Conservation (phyloP, 768 basidiomycete species). For the Leccinum longicurvipes region DNA sequence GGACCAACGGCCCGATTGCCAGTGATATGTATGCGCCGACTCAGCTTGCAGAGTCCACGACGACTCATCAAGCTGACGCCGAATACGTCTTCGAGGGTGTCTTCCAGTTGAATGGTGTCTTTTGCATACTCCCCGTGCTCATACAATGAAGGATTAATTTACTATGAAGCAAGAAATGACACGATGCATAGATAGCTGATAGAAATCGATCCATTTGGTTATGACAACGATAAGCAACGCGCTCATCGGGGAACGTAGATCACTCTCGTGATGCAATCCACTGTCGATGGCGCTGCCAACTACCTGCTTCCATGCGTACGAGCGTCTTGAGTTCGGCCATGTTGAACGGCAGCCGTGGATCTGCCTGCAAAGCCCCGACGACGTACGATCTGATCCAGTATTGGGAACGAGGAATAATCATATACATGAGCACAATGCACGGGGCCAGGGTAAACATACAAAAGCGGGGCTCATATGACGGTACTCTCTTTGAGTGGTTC, state of each 20-base stretch:
- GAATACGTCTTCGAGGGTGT: background rate
- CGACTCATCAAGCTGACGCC: too few species aligned
- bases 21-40: too few species aligned
- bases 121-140: too few species aligned
- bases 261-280: conserved; percentile 33
- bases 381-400: conserved; percentile 38
- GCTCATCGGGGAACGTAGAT: background rate
- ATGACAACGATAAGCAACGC: background rate
- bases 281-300: conserved; percentile 40
- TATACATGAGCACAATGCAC: background rate
- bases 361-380: conserved; percentile 39
- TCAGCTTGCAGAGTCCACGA: too few species aligned
- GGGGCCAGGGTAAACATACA: background rate
- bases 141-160: too few species aligned
- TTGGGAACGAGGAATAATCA: background rate
- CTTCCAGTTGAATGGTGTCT: background rate
- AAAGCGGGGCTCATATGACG: conserved; percentile 44
- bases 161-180: background rate
- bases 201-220: background rate
- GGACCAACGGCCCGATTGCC: too few species aligned
- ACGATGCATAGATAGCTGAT: background rate
- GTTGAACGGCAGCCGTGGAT: conserved; percentile 36
- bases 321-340: conserved; percentile 34
- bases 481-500: conserved; percentile 45
- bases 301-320: conserved; percentile 38